phyloP scores from a whole-genome alignment of 169 alveolate genomes.

The Theileria parva region DNA sequence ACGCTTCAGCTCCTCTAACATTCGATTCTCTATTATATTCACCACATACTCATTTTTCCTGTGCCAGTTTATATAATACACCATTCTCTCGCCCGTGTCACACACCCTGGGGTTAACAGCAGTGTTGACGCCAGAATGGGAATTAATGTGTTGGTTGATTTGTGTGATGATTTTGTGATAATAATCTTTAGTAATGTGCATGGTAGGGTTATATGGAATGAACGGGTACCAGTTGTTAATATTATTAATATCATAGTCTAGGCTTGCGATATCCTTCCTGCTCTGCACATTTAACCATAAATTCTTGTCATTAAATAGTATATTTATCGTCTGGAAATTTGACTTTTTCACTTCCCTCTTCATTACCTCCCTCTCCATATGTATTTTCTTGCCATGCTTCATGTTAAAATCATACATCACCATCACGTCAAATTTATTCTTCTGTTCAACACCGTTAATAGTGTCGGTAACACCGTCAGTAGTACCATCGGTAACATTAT shows the following conservation, averaged over 20 bases:
- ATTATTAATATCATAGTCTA: slow-evolving; percentile 74
- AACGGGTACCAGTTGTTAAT: slow-evolving; percentile 73
- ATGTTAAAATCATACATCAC: not conserved
- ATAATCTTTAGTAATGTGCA: slow-evolving; percentile 22
- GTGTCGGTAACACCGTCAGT: not conserved
- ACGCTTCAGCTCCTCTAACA: slow-evolving; percentile 62
- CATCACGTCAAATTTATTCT: not conserved
- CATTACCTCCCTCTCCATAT: not conserved
- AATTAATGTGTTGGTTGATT: not conserved
- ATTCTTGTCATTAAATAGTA: slow-evolving; percentile 76
- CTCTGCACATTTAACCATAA: slow-evolving; percentile 78
- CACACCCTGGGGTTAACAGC: not conserved
- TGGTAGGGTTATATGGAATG: slow-evolving; percentile 40
- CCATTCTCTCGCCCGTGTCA: not conserved
- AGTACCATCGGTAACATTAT: not conserved
- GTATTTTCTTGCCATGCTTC: not conserved
- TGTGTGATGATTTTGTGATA: slow-evolving; percentile 43
- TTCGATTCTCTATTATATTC: slow-evolving; percentile 61
- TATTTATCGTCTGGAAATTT: slow-evolving; percentile 75
- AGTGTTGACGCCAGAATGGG: not conserved
- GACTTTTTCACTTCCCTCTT: slow-evolving; percentile 60
- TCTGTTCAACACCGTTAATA: not conserved
- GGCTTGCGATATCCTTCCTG: slow-evolving; percentile 62
- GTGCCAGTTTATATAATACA: slow-evolving; percentile 21
- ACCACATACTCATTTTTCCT: slow-evolving; percentile 68